Conservation (phyloP, 176 grass and related monocot species). For the Tuctoria greenei region DNA sequence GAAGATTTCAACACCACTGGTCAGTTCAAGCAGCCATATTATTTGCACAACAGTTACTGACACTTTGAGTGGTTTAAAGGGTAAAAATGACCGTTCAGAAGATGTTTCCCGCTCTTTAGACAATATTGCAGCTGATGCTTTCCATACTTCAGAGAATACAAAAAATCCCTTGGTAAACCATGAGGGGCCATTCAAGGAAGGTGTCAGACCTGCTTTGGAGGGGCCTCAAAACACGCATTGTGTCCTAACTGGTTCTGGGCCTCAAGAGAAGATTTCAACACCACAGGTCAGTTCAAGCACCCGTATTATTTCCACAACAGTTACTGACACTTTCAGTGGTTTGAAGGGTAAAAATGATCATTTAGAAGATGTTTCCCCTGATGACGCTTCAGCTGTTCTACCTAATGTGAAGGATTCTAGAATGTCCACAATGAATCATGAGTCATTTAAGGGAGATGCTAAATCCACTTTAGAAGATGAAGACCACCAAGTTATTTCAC, state of each 20-base stretch:
- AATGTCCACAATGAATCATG: conserved; percentile 26
- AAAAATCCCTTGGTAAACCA: conserved; percentile 26
- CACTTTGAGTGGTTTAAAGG: not conserved
- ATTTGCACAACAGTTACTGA: conserved; percentile 18
- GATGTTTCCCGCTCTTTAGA: conserved; percentile 25
- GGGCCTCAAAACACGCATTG: conserved; percentile 21
- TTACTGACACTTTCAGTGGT: conserved; percentile 4
- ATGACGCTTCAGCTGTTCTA: conserved; percentile 33
- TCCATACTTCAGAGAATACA: conserved; percentile 23
- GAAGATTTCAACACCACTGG: conserved; percentile 9
- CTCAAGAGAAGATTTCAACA: conserved; percentile 33
- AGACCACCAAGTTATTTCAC: not conserved
- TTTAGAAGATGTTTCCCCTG: conserved; percentile 32
- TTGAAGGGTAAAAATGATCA: conserved; percentile 25
- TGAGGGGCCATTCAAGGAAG: conserved; percentile 34
- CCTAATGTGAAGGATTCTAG: conserved; percentile 29
- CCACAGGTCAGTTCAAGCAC: conserved; percentile 28
- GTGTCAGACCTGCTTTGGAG: conserved; percentile 23
- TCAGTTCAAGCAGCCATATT: conserved; percentile 29
- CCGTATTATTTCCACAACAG: not conserved
- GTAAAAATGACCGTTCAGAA: conserved; percentile 40
- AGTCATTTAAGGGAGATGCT: conserved; percentile 20
- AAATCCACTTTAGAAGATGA: conserved; percentile 35
- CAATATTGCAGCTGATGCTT: conserved; percentile 6
- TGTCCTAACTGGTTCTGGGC: conserved; percentile 2